These are phyloP conservation scores for Scheffersomyces lignosus DNA, from an alignment of 805 yeast species.

Conservation along the genomic window DNA sequence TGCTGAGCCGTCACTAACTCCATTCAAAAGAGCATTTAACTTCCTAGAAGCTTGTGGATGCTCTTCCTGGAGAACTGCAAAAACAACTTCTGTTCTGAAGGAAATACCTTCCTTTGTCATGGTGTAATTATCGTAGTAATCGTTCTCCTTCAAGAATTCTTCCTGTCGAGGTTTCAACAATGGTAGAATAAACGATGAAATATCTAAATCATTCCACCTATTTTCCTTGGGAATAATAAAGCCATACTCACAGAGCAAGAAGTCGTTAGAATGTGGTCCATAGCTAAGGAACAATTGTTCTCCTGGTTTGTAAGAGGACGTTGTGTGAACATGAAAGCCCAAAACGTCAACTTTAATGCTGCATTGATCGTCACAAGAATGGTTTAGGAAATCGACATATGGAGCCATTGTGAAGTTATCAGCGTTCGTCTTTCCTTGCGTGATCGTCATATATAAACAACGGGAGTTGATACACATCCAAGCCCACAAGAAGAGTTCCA, in stretches of 20 bases:
- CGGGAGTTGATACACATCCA: constrained; percentile 92
- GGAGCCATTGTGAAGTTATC: constrained; percentile 92
- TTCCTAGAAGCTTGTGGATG: constrained; percentile 28
- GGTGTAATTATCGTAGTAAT: constrained; percentile 77
- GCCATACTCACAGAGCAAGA: constrained; percentile 84
- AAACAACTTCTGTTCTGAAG: constrained; percentile 73
- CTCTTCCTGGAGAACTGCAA: constrained; percentile 54
- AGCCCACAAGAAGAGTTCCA: constrained; percentile 53
- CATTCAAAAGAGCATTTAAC: constrained; percentile 43
- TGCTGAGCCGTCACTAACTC: constrained; percentile 47
- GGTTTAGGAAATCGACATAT: constrained; percentile 84
- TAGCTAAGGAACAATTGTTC: constrained; percentile 74
- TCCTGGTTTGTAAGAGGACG: constrained; percentile 24
- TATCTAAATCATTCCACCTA: constrained; percentile 69
- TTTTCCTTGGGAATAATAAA: constrained; percentile 56
- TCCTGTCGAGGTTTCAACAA: constrained; percentile 37
- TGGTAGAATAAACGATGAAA: constrained; percentile 44
- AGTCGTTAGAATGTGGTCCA: constrained; percentile 87
- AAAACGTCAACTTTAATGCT: constrained; percentile 42
- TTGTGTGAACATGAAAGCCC: constrained; percentile 54
- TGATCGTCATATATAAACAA: constrained; percentile 76
- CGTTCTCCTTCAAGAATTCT: constrained; percentile 48
- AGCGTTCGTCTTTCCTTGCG: constrained; percentile 47
- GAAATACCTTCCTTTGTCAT: constrained; percentile 53
- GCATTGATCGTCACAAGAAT: constrained; percentile 56